Conservation (phyloP, 805 yeast genomes). For the Ogataea philodendri region DNA sequence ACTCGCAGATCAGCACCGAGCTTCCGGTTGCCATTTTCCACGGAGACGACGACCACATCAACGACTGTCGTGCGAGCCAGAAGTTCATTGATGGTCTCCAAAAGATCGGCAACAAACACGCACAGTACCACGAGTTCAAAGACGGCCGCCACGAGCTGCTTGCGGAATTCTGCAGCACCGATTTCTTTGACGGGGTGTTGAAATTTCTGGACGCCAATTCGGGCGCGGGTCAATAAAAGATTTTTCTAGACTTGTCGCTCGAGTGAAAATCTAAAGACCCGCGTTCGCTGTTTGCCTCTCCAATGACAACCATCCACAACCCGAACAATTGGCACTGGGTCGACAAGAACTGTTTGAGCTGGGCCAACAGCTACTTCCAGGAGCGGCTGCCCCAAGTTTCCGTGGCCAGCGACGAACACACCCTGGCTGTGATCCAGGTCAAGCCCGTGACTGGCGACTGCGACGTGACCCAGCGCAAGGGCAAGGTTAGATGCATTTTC, state of each 20-base stretch:
- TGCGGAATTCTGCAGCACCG: constrained; percentile 38
- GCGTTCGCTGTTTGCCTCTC: no score
- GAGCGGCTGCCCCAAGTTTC: constrained; percentile 53
- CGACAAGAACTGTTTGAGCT: constrained; percentile 89
- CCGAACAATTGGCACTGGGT: constrained; percentile 99
- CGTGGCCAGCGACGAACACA: constrained; percentile 35
- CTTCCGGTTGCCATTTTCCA: constrained; percentile 57
- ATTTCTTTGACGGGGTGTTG: constrained; percentile 38
- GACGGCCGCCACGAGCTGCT: constrained; percentile 51
- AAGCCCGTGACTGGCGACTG: constrained; percentile 65
- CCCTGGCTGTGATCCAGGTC: constrained; percentile 38
- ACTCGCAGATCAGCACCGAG: constrained; percentile 36
- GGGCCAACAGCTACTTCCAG: constrained; percentile 79
- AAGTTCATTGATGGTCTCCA: constrained; percentile 37
- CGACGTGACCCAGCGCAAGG: constrained; percentile 81
- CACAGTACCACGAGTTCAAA: constrained; percentile 27
- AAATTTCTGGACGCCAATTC: constrained; percentile 7
- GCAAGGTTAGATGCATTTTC: constrained; percentile 72
- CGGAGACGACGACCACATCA: constrained; percentile 63
- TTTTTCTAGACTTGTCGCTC: constrained; percentile 21
- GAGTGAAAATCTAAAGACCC: constrained; percentile 3
- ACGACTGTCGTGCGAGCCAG: constrained; percentile 48
- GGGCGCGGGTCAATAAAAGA: constrained; percentile 13
- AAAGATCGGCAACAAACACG: constrained; percentile 26
- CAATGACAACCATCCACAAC: constrained; percentile 85